These are phyloP conservation scores for Globisporangium ultimum DNA, from an alignment of 352 stramenopile species.

Conservation along the genomic window DNA sequence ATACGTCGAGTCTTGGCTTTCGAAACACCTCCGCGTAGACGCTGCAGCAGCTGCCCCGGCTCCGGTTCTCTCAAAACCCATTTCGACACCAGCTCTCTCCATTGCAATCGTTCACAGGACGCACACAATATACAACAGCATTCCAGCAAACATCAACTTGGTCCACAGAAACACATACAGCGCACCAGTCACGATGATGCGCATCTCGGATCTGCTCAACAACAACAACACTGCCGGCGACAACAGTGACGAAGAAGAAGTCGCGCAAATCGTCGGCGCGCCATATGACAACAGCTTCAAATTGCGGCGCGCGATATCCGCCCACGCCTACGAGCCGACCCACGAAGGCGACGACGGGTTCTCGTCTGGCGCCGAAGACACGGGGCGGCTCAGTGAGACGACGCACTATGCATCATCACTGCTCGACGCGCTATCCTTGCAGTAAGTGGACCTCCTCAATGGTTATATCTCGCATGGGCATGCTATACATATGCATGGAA, in stretches of 20 bases:
- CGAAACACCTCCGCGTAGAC: neutral
- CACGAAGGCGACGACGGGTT: conserved; percentile 9
- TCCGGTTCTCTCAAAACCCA: neutral
- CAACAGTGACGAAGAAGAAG: conserved; percentile 15
- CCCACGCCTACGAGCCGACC: conserved; percentile 4
- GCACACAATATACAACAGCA: neutral
- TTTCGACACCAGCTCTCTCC: conserved; percentile 6
- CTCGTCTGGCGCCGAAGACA: conserved; percentile 14
- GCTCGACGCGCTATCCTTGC: conserved; percentile 15
- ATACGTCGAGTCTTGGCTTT: conserved; percentile 14
- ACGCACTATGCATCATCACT: conserved; percentile 14
- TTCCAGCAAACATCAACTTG: neutral
- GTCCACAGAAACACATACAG: neutral
- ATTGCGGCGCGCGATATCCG: conserved; percentile 12
- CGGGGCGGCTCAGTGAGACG: conserved; percentile 10
- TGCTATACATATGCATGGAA: neutral
- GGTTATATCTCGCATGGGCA: neutral
- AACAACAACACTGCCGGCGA: conserved; percentile 9
- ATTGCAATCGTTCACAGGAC: conserved; percentile 5
- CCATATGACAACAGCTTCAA: conserved; percentile 7
- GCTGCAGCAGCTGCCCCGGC: neutral
- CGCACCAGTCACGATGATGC: conserved; percentile 12
- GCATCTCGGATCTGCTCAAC: conserved; percentile 20
- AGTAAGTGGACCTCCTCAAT: conserved; percentile 2
- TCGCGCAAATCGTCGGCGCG: conserved; percentile 15